Evolutionary conservation across 208 protist species (phyloP), one percentile per base, ranked within the genome.

Genomic region (Crithidia mellificae): DNA sequence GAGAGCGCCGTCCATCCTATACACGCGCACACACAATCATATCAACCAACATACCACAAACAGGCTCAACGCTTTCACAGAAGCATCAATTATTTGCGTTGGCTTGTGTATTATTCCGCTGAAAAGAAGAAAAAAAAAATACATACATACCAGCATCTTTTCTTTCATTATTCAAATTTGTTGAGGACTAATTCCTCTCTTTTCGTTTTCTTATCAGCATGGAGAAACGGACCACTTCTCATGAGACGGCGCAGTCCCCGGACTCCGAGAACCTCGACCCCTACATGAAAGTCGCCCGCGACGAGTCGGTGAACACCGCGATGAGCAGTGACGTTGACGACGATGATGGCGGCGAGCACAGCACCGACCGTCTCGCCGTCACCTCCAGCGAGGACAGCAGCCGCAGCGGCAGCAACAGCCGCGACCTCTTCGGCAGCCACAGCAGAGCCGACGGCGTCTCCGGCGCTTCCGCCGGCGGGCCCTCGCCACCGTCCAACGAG

Each of bases 351-450:
- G 43, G 54, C 41, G 67, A 46, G 36, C 68, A 73, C 30, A 44
- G 54, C 51, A 63, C 52, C 47, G 55, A 63, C 29, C 53, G 22
- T 14, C 56, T 63, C 50, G 55, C 56, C 22, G 56, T 59, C 61
- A 73, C 49, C 27, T 68, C 53, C 20, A 69, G 47, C 51, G 27
- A n/a, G 30, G 44, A 39, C 54, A 69, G 52, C 46, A 74, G 53
- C 54, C 63, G 59, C 30, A 67, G 61, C 30, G 41, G n/a, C 29
- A 58, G 51, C 41, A 67, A 44, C 57, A 39, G 41, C 29, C 49
- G 30, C 9, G 67, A 59, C 30, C 29, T 64, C 34, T 50, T 39
- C 54, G 14, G 38, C 61, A 41, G 9, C 17, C 50, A 29, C 1
- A 36, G 54, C 54, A 22, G 27, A 4, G 53, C 24, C 24, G 59